Conservation (phyloP, 2,329 filamentous ascomycete species). For the Talaromyces sp. region DNA sequence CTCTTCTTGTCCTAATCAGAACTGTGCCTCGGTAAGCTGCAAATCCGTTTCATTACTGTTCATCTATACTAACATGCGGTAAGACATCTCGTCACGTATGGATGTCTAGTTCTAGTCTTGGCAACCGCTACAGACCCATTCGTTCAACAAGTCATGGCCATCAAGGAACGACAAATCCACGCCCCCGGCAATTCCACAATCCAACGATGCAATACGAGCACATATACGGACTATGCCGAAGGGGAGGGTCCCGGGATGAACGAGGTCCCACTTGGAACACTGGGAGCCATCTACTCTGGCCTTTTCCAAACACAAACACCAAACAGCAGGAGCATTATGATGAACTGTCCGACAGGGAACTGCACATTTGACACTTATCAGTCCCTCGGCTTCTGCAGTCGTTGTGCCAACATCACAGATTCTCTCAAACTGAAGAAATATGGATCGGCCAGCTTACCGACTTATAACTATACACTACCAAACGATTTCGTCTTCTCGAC, state of each 20-base stretch:
- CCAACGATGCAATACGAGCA: slow-evolving; percentile 24
- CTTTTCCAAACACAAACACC: slow-evolving; percentile 25
- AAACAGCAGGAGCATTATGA: slow-evolving; percentile 20
- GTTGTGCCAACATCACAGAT: slow-evolving; percentile 25
- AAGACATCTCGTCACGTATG: slow-evolving; percentile 32
- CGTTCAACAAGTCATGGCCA: slow-evolving; percentile 33
- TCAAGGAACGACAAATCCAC: slow-evolving; percentile 21
- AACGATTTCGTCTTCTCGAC: slow-evolving; percentile 23
- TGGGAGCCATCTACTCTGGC: slow-evolving; percentile 35
- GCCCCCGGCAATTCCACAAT: slow-evolving; percentile 16
- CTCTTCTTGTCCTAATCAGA: slow-evolving; percentile 29
- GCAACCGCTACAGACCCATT: slow-evolving; percentile 33
- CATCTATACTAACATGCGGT: not conserved
- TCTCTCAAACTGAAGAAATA: slow-evolving; percentile 5
- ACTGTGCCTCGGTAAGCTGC: slow-evolving; percentile 27
- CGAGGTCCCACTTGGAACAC: slow-evolving; percentile 25
- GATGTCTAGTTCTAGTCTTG: slow-evolving; percentile 32
- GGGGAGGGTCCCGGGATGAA: slow-evolving; percentile 27
- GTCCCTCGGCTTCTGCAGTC: slow-evolving; percentile 34
- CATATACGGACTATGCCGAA: slow-evolving; percentile 23
- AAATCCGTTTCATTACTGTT: not conserved
- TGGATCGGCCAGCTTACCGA: not conserved
- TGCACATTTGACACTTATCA: slow-evolving; percentile 35
- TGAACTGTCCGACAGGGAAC: slow-evolving; percentile 36
- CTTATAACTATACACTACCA: slow-evolving; percentile 23